Evolutionary conservation across 441 rosid genomes (phyloP), one percentile per base, ranked within the genome.

Genomic region (Lepidium campestre): DNA sequence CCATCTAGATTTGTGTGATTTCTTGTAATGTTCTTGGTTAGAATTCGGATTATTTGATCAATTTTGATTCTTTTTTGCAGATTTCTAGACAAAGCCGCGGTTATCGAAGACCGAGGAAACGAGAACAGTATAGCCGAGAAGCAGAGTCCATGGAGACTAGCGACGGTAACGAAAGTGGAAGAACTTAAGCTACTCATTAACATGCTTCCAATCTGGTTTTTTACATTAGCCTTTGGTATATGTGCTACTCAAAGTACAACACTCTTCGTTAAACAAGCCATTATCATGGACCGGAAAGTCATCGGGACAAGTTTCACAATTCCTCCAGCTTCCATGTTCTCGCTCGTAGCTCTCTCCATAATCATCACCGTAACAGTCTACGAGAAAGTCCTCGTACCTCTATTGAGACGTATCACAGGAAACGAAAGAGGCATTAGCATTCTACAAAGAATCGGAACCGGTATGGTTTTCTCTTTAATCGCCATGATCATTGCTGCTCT

Each of bases 11-110:
- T 37, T 0, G 8, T 29, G 8, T 29, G 32, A 6, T 29, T 29
- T 29, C 32, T 27, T 4, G 7, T 27, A 27, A 27, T 27, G 32
- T 29, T 29, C 32, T 29, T 6, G 32, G 32, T 29, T 29, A 29
- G 7, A 27, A 5, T 29, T 7, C 2, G 32, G 32, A 6, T 29
- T 29, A 6, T 29, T 29, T 6, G 0, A 6, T 29, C 32, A 1
- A 6, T 29, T 6, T 29, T 29, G 8, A 29, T 68, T 22, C 4
- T 44, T 19, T 19, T 56, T 72, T 74, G 37, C 81, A 90, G 96
- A 80, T 93, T 86, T 82, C 88, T 93, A 17, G 97, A 93, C 76
- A 93, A 82, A 74, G 97, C 97, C 6, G 93, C 99, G 31, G 3
- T 86, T 41, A 63, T 74, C 25, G 83, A 82, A 59, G 71, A 74